Base-by-base conservation (phyloP, 306 rosid species). In the Erythrophleum fordii region DNA sequence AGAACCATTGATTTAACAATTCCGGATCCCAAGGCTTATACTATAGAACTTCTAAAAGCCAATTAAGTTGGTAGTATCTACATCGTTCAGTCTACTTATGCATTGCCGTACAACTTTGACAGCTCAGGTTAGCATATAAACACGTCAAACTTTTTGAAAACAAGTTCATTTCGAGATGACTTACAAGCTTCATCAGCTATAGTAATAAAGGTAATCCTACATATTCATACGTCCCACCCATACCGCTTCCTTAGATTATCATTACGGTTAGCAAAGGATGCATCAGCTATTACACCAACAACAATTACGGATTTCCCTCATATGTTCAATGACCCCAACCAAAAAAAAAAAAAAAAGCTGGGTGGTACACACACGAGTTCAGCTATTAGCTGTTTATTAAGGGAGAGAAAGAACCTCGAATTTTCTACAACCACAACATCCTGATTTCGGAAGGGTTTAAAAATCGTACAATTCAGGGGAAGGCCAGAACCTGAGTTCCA, bases 31-130 rank as follows among this genome's bases (percentile, higher is more conserved):
- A 22, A 79, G 20, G 55, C 37, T 75, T 8, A 51, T 34, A 13
- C 45, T n/a, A 0, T 37, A 46, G 56, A 20, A 42, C 75, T 20
- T 70, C 2, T 35, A 73, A 78, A 83, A 26, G 23, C 55, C 68
- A 64, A 66, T n/a, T 29, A 51, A 17, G 58, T 28, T 8, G 75
- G 28, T 17, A 49, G 59, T 16, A 29, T 51, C 31, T n/a, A 67
- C 18, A 37, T n/a, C 20, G 29, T 18, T 39, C 28, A 3, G 17
- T 39, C 14, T 0, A 3, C 28, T 8, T 16, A 10, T 5, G 68
- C 42, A 26, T 29, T 29, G 68, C 41, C 62, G 10, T 2, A 22
- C 29, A 22, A 55, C 51, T n/a, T n/a, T 3, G 26, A 72, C 31
- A 10, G 46, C 31, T 72, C n/a, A 29, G 25, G 10, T 31, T 64